A percentile compares a stretch with the other conserved stretches of the same genome.
phyloP scores from a whole-genome alignment of 2,329 filamentous ascomycete genomes.

The Emydomyces testavorans region DNA sequence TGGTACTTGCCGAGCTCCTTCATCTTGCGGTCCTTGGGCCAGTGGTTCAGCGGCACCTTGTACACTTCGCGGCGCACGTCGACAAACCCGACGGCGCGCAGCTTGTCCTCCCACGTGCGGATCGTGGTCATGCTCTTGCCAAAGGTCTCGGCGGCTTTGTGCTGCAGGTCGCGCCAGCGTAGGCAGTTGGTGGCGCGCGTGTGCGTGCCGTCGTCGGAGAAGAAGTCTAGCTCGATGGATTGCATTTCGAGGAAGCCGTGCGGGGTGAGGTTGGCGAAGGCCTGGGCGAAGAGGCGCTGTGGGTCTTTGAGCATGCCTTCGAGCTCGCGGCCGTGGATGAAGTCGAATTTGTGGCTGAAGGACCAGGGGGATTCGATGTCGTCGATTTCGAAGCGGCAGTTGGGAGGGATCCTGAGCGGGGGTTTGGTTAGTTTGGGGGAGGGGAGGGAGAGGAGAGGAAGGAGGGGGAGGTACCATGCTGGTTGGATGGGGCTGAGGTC shows the following conservation, averaged over 20 bases:
- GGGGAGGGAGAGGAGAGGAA: neutral
- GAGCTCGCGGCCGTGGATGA: slow-evolving; percentile 22
- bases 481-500: slow-evolving; percentile 18
- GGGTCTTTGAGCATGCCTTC: slow-evolving; percentile 21
- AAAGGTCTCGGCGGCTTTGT: slow-evolving; percentile 13
- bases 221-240: slow-evolving; percentile 19
- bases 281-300: slow-evolving; percentile 23
- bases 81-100: slow-evolving; percentile 21
- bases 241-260: slow-evolving; percentile 31
- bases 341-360: slow-evolving; percentile 21
- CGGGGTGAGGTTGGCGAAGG: slow-evolving; percentile 17
- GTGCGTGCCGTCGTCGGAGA: slow-evolving; percentile 11
- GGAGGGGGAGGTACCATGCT: slow-evolving; percentile 13
- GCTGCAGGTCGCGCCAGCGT: slow-evolving; percentile 7
- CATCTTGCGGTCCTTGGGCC: slow-evolving; percentile 22
- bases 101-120: slow-evolving; percentile 13
- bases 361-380: slow-evolving; percentile 23
- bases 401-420: slow-evolving; percentile 22
- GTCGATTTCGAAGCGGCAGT: slow-evolving; percentile 23
- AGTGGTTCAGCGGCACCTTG: slow-evolving; percentile 21
- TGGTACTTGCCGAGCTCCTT: slow-evolving; percentile 19
- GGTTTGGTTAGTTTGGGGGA: neutral
- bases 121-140: slow-evolving; percentile 16
- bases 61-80: slow-evolving; percentile 19
- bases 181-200: slow-evolving; percentile 10